Percentiles rank a stretch among this genome's conserved stretches.
These are phyloP conservation scores for Neoarthrinium moseri DNA, from an alignment of 2,329 filamentous ascomycete species.

Conservation along the genomic window DNA sequence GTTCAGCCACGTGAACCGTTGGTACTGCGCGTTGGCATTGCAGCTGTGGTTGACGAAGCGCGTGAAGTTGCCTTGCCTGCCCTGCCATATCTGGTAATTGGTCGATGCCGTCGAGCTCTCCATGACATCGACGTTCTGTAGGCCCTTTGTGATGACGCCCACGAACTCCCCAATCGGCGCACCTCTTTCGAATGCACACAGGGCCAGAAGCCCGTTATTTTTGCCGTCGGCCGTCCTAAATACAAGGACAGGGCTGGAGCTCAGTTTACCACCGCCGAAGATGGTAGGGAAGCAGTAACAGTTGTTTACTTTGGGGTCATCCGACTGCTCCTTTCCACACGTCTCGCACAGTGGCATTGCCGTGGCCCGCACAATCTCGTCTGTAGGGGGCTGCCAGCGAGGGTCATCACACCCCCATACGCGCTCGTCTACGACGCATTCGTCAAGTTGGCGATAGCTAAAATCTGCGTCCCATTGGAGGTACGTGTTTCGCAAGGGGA, in stretches of 20 bases:
- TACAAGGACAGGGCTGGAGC: conserved; percentile 45
- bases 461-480: conserved; percentile 44
- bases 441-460: conserved; percentile 46
- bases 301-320: conserved; percentile 44
- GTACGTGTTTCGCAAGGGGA: conserved; percentile 45
- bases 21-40: conserved; percentile 55
- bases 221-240: conserved; percentile 51
- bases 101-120: conserved; percentile 34
- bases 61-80: conserved; percentile 54
- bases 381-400: conserved; percentile 34
- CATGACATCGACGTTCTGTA: conserved; percentile 55
- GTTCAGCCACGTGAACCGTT: conserved; percentile 56
- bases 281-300: conserved; percentile 54
- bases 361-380: conserved; percentile 20
- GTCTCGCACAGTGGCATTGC: conserved; percentile 35
- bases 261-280: conserved; percentile 42
- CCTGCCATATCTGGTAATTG: conserved; percentile 58
- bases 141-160: conserved; percentile 50
- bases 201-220: conserved; percentile 51
- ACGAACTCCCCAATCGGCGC: conserved; percentile 54
- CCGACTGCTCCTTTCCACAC: conserved; percentile 48
- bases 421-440: conserved; percentile 45
- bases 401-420: conserved; percentile 50
- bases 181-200: conserved; percentile 48
- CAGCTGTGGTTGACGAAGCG: conserved; percentile 61